These are phyloP conservation scores for Solanum ahanhuiri DNA, from an alignment of 257 asterid genomes.

Conservation along the genomic window DNA sequence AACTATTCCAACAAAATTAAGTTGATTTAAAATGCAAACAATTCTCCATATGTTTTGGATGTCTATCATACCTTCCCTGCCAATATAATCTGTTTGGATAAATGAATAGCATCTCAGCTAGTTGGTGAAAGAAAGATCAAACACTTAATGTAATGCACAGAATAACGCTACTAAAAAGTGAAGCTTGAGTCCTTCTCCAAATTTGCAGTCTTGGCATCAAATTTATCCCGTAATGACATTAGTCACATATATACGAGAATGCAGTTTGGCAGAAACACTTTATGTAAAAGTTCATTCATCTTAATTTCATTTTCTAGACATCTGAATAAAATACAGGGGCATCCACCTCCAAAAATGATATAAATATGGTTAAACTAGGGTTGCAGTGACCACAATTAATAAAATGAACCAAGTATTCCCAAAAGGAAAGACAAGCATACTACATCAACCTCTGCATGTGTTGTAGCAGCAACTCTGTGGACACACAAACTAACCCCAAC, in stretches of 20 bases:
- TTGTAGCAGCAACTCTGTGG: not conserved
- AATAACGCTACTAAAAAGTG: not conserved
- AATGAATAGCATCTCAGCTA: not conserved
- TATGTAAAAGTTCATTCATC: not conserved
- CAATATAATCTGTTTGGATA: not conserved
- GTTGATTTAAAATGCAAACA: not conserved
- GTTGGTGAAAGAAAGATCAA: not conserved
- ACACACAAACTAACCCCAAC: not conserved
- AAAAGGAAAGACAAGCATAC: not conserved
- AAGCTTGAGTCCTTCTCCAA: not conserved
- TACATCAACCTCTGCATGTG: not conserved
- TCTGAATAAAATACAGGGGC: not conserved
- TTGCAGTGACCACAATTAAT: not conserved
- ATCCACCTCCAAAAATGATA: not conserved
- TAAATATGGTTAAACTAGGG: not conserved
- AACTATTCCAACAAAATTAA: not conserved
- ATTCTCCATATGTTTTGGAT: not conserved
- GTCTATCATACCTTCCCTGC: not conserved
- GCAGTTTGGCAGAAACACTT: not conserved
- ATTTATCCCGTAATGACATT: not conserved
- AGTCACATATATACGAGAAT: not conserved
- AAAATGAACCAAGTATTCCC: not conserved
- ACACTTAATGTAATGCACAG: not conserved
- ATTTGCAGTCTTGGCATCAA: not conserved
- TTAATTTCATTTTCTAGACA: not conserved